Conservation (phyloP, 495 filamentous ascomycete species). For the Lasiosphaeris hirsuta region DNA sequence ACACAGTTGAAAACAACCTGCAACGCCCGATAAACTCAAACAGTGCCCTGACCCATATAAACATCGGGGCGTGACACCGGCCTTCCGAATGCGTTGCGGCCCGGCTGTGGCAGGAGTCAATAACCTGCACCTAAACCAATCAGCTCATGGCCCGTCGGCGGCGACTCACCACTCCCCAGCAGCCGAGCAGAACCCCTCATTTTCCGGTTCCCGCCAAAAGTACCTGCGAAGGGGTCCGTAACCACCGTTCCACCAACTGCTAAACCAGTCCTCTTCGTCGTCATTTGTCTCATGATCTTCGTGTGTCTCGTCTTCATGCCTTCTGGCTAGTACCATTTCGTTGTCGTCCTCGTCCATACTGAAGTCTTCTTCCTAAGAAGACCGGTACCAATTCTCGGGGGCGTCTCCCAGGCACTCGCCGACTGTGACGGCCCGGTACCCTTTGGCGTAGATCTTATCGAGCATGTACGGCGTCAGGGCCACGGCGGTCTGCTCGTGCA, state of each 20-base stretch:
- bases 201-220: not conserved
- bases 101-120: not conserved
- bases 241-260: not conserved
- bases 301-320: too few species aligned
- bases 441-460: slow-evolving; percentile 16
- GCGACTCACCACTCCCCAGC: not conserved
- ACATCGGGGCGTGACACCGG: slow-evolving; percentile 1
- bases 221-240: not conserved
- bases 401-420: slow-evolving; percentile 20
- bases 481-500: slow-evolving; percentile 34
- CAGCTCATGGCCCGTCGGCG: not conserved
- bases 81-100: not conserved
- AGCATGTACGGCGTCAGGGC: slow-evolving; percentile 34
- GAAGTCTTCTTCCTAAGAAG: not conserved
- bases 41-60: not conserved
- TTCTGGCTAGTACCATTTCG: too few species aligned
- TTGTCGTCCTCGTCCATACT: too few species aligned
- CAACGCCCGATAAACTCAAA: slow-evolving; percentile 5
- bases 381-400: slow-evolving; percentile 57
- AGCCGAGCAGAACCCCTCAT: not conserved
- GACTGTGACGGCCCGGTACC: slow-evolving; percentile 47
- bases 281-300: not conserved
- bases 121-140: not conserved
- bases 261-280: not conserved
- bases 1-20: not conserved